A percentile compares a stretch with the other conserved stretches of the same genome.
Evolutionary conservation across 306 rosid species (phyloP).

Genomic region (Albizia julibrissin): DNA sequence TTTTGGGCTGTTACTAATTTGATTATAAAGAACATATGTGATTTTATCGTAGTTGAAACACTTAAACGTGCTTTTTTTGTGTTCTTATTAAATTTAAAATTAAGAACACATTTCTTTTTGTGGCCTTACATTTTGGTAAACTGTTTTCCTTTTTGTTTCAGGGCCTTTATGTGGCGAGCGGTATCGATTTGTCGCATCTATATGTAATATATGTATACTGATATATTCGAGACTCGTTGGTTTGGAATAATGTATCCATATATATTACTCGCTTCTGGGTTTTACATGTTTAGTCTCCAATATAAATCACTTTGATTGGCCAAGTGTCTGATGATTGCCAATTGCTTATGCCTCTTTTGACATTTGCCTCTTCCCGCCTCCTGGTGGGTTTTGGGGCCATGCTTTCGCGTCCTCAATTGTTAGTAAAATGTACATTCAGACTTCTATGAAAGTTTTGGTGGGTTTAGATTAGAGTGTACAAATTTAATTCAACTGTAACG

Average conservation of each 20-base stretch:
- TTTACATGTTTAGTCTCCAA: not conserved
- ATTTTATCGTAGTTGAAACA: not conserved
- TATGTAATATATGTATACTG: not conserved
- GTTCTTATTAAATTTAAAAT: conserved; percentile 37
- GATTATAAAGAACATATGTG: not conserved
- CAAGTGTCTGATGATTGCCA: not conserved
- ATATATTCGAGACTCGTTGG: conserved; percentile 2
- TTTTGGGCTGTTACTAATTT: not conserved
- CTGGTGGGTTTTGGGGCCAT: not conserved
- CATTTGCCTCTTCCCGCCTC: not conserved
- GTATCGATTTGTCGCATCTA: not conserved
- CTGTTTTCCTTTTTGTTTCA: not conserved
- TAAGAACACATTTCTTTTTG: conserved; percentile 27
- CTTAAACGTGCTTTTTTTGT: not conserved
- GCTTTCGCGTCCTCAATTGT: not conserved
- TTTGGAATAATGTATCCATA: conserved; percentile 16
- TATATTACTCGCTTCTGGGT: not conserved
- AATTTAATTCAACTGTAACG: not conserved
- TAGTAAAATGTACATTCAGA: not conserved
- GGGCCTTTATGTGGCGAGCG: not conserved
- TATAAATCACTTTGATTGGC: not conserved
- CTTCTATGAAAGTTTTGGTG: not conserved
- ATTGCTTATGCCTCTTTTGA: not conserved
- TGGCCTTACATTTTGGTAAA: not conserved
- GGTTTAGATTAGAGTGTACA: not conserved